Base-by-base conservation (phyloP, 768 basidiomycete species). In the Lactifluus pinguis region DNA sequence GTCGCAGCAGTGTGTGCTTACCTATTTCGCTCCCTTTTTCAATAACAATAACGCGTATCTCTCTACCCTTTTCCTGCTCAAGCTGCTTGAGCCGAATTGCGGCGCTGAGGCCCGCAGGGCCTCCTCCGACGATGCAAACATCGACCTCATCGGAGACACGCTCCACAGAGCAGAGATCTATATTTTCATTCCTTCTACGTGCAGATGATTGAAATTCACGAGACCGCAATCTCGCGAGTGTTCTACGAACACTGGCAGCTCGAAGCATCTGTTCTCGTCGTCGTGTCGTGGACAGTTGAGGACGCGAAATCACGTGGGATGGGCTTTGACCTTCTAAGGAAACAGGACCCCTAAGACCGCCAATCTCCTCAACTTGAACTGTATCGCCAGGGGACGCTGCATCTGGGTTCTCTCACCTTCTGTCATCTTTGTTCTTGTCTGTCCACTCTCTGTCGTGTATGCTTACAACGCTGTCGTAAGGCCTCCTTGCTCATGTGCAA, bases 21-120 rank as follows among this genome's bases (percentile, higher is more conserved):
- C 93, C 95, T 44, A 92, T 83, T 81, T 98, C 95, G 15, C 79
- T 77, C 11, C 95, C 95, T 73, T 99, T 99, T 75, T 98, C 97
- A 7, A 98, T 78, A 0, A 99, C 88, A 47, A 99, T 89, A 7
- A 99, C 93, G 15, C 95, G 79, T 14, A 95, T 77, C 64, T 95
- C 90, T 56, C 81, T 81, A 0, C 87, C 91, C 47, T 77, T 80
- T 71, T 92, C 85, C 66, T 80, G 73, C 69, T 93, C 92, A 29
- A 97, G 83, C 73, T 98, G 95, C 75, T 95, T 98, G 55, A 99
- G 76, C 6, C 93, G 82, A 62, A 98, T 98, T 5, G 94, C 95
- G n/a, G 95, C 94, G 64, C 86, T 87, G 62, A 99, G 80, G 6
- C 97, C 95, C 0, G 97, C 95, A 0, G 97, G 97, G 3, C 95